Evolutionary conservation across 179 eudicot species (phyloP).

Genomic region (Pouteria campechiana): DNA sequence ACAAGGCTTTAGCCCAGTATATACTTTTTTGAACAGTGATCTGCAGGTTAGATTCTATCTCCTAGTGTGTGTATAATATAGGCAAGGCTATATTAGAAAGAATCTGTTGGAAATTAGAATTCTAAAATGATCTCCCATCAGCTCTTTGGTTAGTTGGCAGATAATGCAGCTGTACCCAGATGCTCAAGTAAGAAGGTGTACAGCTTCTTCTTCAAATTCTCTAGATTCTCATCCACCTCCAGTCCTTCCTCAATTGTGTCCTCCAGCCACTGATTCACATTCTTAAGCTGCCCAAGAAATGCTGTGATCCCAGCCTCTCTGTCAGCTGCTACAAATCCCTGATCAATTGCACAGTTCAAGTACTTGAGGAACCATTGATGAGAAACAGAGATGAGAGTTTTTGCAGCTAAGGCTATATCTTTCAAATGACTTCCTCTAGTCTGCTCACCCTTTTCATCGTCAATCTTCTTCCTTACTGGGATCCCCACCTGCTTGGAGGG

Average conservation of each 20-base stretch:
- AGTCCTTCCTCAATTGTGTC: conserved; percentile 2
- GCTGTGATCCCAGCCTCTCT: conserved; percentile 35
- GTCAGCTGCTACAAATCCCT: conserved; percentile 32
- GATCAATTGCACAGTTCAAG: conserved; percentile 16
- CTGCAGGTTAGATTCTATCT: no score
- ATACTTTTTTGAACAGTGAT: no score
- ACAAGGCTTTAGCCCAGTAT: no score
- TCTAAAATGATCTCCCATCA: no score
- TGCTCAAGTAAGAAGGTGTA: conserved; percentile 22
- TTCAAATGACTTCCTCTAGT: conserved; percentile 27
- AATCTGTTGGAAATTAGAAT: no score
- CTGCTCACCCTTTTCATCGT: conserved; percentile 24
- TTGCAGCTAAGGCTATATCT: conserved; percentile 12
- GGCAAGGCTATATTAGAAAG: no score
- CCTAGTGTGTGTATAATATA: no score
- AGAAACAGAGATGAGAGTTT: conserved; percentile 13
- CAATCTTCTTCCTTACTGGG: conserved; percentile 4
- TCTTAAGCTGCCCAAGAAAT: conserved; percentile 29
- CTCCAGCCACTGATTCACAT: conserved; percentile 35
- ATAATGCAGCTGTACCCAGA: conserved; percentile 16
- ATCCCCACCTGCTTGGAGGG: conserved; percentile 1
- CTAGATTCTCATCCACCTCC: conserved; percentile 13
- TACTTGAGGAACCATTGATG: conserved; percentile 29
- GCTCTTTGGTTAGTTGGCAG: no score
- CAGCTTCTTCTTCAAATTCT: conserved; percentile 16